Conservation (phyloP, 495 filamentous ascomycete species). For the Talaromyces ruber region DNA sequence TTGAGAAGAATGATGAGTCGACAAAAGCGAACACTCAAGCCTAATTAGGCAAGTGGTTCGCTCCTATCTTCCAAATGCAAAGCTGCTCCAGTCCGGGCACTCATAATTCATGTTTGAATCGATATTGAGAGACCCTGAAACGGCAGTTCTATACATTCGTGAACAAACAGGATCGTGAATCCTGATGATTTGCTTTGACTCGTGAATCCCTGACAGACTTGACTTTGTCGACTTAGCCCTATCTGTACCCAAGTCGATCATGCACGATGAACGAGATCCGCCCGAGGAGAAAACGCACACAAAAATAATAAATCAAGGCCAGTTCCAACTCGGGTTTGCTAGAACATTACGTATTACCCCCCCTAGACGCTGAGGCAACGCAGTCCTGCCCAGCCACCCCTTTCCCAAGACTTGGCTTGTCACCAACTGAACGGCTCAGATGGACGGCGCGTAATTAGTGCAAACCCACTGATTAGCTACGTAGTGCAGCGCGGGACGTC, state of each 20-base stretch:
- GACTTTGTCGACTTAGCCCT: background rate
- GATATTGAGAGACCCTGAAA: background rate
- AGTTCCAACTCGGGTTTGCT: too few relatives aligned
- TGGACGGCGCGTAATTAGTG: background rate
- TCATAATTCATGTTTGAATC: background rate
- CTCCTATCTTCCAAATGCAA: too few relatives aligned
- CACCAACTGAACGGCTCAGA: background rate
- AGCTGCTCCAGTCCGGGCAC: background rate
- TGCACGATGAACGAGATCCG: background rate
- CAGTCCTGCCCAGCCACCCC: background rate
- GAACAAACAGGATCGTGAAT: background rate
- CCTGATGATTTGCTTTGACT: background rate
- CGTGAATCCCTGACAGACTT: background rate
- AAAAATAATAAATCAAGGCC: background rate
- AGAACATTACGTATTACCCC: too few relatives aligned
- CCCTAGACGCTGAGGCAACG: background rate
- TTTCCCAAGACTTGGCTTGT: background rate
- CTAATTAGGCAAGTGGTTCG: background rate
- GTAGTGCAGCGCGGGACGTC: background rate
- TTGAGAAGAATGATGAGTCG: background rate
- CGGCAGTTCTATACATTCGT: background rate
- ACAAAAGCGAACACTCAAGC: background rate
- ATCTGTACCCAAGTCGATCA: background rate
- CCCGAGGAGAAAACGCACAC: background rate
- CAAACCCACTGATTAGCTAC: background rate